These are phyloP conservation scores for Chrysochromulina tobinii DNA, from an alignment of 78 protist genomes.

Conservation along the genomic window DNA sequence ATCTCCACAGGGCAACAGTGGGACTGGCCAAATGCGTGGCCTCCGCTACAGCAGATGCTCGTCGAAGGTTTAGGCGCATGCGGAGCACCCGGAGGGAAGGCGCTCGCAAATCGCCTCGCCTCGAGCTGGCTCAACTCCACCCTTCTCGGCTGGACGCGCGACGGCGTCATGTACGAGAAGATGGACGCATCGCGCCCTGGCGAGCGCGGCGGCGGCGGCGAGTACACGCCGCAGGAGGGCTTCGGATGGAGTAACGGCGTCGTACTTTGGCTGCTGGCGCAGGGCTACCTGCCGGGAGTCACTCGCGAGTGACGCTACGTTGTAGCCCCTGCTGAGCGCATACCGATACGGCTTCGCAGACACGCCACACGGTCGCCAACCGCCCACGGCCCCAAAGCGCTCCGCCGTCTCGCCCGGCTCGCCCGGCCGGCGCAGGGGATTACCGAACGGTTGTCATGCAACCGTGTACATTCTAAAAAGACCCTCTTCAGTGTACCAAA, in stretches of 20 bases:
- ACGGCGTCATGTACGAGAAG: constrained; percentile 64
- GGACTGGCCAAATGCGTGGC: constrained; percentile 73
- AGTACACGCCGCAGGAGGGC: constrained; percentile 58
- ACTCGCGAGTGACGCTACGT: no score
- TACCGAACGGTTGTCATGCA: no score
- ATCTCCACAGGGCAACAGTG: constrained; percentile 51
- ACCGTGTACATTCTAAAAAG: no score
- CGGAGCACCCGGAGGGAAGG: background rate
- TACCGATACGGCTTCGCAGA: no score
- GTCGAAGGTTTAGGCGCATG: background rate
- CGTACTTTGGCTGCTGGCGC: constrained; percentile 20
- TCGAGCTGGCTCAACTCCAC: background rate
- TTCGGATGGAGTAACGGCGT: constrained; percentile 76
- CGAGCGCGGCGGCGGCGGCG: constrained; percentile 61
- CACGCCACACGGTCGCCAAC: no score
- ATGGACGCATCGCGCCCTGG: constrained; percentile 41
- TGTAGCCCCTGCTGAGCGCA: no score
- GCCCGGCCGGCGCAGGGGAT: no score
- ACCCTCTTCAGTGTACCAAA: no score
- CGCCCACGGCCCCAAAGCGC: no score
- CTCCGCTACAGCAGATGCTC: constrained; percentile 52
- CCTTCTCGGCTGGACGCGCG: background rate
- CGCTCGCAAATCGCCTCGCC: constrained; percentile 17
- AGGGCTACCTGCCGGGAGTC: no score
- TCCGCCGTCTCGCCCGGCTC: no score